Percentiles rank a stretch among this genome's conserved stretches.
These are phyloP conservation scores for Botrytis elliptica DNA, from an alignment of 2,329 filamentous ascomycete genomes.

Conservation along the genomic window DNA sequence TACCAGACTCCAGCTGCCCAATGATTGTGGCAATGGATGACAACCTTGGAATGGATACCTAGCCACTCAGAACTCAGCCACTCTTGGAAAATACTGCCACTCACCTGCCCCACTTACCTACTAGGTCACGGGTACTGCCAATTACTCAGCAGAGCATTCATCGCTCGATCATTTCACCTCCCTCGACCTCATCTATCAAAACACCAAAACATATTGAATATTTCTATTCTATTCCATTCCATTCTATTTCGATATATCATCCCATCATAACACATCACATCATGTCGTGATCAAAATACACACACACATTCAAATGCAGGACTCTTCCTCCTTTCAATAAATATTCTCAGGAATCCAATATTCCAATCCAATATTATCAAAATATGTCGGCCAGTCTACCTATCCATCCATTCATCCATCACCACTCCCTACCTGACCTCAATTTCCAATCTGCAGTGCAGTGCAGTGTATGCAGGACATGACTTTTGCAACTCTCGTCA, in stretches of 20 bases:
- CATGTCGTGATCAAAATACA: background rate
- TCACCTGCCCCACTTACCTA: too few species aligned
- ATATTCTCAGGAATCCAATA: background rate
- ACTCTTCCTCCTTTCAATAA: background rate
- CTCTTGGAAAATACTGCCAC: background rate
- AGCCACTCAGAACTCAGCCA: background rate
- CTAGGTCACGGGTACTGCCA: background rate
- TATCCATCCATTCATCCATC: background rate
- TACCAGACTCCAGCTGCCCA: background rate
- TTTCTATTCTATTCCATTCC: background rate
- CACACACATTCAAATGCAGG: too few species aligned
- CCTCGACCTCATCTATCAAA: background rate
- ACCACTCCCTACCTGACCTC: background rate
- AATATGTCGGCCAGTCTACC: background rate
- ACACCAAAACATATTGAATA: background rate
- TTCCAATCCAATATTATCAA: background rate
- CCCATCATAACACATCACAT: background rate
- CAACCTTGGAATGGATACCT: background rate
- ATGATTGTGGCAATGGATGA: background rate
- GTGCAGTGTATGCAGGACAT: background rate
- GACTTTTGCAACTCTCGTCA: too few species aligned
- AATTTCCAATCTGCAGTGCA: background rate
- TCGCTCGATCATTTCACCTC: background rate
- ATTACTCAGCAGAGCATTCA: background rate
- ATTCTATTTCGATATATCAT: background rate